A percentile compares a stretch with the other conserved stretches of the same genome.
phyloP scores from a whole-genome alignment of 176 grass and related monocot genomes.

The Guadua angustifolia region DNA sequence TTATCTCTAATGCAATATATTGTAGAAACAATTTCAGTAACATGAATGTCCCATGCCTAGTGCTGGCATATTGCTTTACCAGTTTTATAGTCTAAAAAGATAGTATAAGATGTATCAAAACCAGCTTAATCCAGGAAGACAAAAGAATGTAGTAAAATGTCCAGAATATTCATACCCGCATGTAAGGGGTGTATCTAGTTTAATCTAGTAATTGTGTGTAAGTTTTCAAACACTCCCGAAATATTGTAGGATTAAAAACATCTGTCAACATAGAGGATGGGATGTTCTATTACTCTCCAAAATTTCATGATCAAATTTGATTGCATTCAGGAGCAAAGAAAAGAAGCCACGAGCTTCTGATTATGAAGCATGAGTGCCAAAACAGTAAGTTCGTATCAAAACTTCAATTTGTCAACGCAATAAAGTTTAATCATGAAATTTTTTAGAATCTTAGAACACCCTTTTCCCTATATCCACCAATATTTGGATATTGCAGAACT shows the following conservation, averaged over 20 bases:
- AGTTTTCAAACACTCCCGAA: background rate
- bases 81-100: background rate
- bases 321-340: background rate
- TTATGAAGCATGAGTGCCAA: background rate
- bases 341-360: background rate
- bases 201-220: background rate
- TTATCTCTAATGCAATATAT: slow-evolving; percentile 6
- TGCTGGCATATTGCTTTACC: background rate
- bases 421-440: background rate
- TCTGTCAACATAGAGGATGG: background rate
- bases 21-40: slow-evolving; percentile 7
- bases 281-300: background rate
- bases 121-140: background rate
- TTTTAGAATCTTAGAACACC: background rate
- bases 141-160: background rate
- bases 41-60: background rate
- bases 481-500: background rate
- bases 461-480: background rate
- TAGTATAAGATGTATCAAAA: background rate
- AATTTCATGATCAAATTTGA: background rate
- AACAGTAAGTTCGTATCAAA: background rate
- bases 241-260: background rate
- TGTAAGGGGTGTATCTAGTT: background rate
- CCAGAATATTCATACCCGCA: background rate
- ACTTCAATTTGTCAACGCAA: background rate